These are phyloP conservation scores for Canavalia gladiata DNA, from an alignment of 306 rosid genomes.

Conservation along the genomic window DNA sequence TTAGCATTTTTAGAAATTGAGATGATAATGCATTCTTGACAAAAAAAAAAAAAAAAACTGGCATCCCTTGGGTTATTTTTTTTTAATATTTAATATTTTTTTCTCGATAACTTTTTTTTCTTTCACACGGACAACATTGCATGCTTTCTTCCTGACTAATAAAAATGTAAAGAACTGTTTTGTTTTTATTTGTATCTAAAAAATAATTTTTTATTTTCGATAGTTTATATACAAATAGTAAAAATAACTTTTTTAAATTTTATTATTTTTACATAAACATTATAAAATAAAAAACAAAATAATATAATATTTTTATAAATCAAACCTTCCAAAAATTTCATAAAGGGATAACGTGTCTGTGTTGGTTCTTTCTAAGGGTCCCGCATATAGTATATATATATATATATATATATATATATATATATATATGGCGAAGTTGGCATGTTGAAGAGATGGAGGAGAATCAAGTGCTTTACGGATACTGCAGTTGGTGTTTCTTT, in stretches of 20 bases:
- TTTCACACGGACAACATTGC: not conserved
- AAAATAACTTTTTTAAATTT: too few species aligned
- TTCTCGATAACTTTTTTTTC: not conserved
- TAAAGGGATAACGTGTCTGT: not conserved
- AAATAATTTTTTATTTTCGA: too few species aligned
- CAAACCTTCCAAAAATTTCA: too few species aligned
- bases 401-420: too few species aligned
- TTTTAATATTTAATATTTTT: too few species aligned
- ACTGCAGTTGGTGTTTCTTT: too few species aligned
- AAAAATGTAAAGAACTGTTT: not conserved
- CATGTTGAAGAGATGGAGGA: not conserved
- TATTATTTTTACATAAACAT: too few species aligned
- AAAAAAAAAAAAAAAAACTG: not conserved
- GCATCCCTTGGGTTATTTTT: not conserved
- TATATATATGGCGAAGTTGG: not conserved
- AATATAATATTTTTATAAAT: too few species aligned
- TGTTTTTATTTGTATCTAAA: too few species aligned
- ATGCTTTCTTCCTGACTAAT: not conserved
- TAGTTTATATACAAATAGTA: too few species aligned
- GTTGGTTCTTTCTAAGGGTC: not conserved
- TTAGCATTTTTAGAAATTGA: not conserved
- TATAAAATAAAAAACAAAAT: too few species aligned
- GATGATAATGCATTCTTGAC: not conserved
- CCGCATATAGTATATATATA: too few species aligned
- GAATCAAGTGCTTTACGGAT: conserved; percentile 5